Evolutionary conservation across 176 grass and related monocot species (phyloP).

Genomic region (Aegilops tauschii): DNA sequence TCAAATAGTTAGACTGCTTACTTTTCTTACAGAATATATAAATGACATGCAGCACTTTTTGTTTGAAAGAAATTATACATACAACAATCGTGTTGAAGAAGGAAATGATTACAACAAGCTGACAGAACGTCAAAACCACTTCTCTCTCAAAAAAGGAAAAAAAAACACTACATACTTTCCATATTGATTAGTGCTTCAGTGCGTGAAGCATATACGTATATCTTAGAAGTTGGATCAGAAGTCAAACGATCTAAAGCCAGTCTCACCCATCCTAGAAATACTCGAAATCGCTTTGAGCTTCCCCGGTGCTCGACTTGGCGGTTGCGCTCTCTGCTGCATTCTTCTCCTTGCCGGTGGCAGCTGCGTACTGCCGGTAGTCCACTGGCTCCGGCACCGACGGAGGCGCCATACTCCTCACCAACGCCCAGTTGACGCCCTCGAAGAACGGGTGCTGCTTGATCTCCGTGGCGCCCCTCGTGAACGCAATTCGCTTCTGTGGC

Average conservation of each 20-base stretch:
- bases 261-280: slow-evolving; percentile 20
- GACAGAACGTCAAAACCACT: neutral
- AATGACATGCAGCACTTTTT: too few species aligned
- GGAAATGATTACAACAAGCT: neutral
- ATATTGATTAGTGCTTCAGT: neutral
- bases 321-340: neutral
- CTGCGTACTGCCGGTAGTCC: slow-evolving; percentile 22
- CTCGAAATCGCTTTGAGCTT: neutral
- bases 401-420: slow-evolving; percentile 15
- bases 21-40: too few species aligned
- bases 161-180: neutral
- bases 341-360: slow-evolving; percentile 16
- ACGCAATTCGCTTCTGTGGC: slow-evolving; percentile 31
- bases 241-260: slow-evolving; percentile 3
- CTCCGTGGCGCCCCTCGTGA: slow-evolving; percentile 26
- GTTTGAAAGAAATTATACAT: neutral
- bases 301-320: slow-evolving; percentile 13
- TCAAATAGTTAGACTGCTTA: too few species aligned
- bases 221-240: neutral
- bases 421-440: slow-evolving; percentile 38
- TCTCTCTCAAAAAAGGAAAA: too few species aligned
- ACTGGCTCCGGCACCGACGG: slow-evolving; percentile 33
- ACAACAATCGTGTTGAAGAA: neutral
- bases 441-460: slow-evolving; percentile 42
- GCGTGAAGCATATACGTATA: neutral